Base-by-base conservation (phyloP, 805 yeast species). In the Soucietia sequanensis region DNA sequence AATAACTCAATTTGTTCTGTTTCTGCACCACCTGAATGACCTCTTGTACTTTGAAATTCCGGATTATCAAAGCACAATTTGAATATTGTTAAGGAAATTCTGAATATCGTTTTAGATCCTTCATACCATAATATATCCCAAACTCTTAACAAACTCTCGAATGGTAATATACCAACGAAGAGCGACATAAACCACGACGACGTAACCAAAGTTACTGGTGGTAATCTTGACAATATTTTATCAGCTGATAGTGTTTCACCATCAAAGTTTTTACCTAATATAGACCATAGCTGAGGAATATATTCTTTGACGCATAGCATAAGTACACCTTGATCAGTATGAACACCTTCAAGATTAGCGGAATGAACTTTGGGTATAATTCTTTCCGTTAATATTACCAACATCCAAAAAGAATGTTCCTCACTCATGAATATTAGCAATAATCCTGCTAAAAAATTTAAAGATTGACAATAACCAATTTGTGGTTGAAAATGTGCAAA, bases 181-280 rank as follows among this genome's bases (percentile, higher is more conserved):
- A 87, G 76, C 49, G 96, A 85, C 98, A 93, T 91, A 54, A 93
- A 93, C 99, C 99, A 93, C 35, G 95, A 81, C 0, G 96, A 91
- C 1, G 98, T 93, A 46, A 95, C 93, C 30, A 93, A 70, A 1
- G 96, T 85, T 4, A 93, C 75, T 2, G 97, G 95, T 1, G 99
- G 98, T 28, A 90, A 62, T 46, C 84, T 81, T 11, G 78, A 71
- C 21, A 91, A 69, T 41, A 86, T 80, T 50, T 74, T 70, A 48
- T 60, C 70, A 22, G 61, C 70, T 34, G 59, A 64, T 49, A 57
- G 60, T 50, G 46, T 58, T 51, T 54, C 68, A 31, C 60, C 72
- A 25, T 66, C 72, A 26, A 60, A 60, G 21, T 52, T 57, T 27
- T 58, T 54, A 17, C 73, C 73, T 18, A 76, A 57, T 4, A 68